These are phyloP conservation scores for Nemania sp. DNA, from an alignment of 2,329 filamentous ascomycete genomes.

Conservation along the genomic window DNA sequence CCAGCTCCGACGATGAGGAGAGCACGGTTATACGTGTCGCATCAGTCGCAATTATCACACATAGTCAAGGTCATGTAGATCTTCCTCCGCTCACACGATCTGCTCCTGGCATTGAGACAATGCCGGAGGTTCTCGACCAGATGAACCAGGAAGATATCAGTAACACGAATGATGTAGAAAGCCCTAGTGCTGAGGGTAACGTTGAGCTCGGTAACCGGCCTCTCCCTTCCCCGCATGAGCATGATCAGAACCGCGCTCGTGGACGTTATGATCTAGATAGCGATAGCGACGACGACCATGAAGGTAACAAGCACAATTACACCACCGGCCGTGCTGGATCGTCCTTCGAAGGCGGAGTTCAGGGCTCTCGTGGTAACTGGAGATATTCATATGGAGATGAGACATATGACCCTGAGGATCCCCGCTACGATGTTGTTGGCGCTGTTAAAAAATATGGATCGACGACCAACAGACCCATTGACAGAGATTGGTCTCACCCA, in stretches of 20 bases:
- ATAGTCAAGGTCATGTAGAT: too few relatives aligned
- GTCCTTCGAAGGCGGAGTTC: background rate
- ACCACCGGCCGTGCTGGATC: background rate
- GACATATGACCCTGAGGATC: slow-evolving; percentile 13
- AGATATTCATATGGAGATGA: background rate
- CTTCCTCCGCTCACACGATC: background rate
- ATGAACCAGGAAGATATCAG: too few relatives aligned
- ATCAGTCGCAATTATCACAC: too few relatives aligned
- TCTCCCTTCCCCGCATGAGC: too few relatives aligned
- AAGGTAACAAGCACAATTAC: background rate
- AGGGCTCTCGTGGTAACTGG: background rate
- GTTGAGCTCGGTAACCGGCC: background rate
- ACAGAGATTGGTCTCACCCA: slow-evolving; percentile 17
- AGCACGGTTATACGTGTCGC: too few relatives aligned
- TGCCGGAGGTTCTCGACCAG: background rate
- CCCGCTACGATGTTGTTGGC: slow-evolving; percentile 14
- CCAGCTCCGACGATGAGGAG: too few relatives aligned
- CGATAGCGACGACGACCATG: background rate
- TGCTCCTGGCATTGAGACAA: slow-evolving; percentile 7
- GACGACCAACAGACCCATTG: background rate
- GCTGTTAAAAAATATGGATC: background rate
- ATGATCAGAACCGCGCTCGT: too few relatives aligned
- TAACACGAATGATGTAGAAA: too few relatives aligned
- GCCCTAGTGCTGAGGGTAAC: too few relatives aligned
- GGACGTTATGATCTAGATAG: background rate